Conservation (phyloP, 768 basidiomycete genomes). For the Tremella yokohamensis region DNA sequence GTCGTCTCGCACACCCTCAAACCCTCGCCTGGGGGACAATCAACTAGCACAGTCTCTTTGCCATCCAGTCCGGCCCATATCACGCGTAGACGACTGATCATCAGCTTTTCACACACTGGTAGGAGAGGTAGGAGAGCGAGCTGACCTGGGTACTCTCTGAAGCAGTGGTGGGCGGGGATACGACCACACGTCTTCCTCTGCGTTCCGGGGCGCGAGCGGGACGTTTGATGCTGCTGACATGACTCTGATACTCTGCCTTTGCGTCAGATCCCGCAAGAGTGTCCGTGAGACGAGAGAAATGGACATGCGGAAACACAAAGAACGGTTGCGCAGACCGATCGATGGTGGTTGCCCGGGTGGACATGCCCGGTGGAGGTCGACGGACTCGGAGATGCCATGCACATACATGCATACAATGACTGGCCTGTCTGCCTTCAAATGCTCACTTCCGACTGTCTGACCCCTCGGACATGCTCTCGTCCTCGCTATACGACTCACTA, state of each 20-base stretch:
- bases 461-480: too few relatives aligned
- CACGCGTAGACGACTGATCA: constrained; percentile 34
- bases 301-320: too few relatives aligned
- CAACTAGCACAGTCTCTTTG: constrained; percentile 36
- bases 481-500: constrained; percentile 1
- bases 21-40: constrained; percentile 27
- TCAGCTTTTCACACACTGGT: not conserved
- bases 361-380: too few relatives aligned
- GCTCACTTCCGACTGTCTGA: too few relatives aligned
- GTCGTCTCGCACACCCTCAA: constrained; percentile 47
- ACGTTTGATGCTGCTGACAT: constrained; percentile 5
- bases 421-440: too few relatives aligned
- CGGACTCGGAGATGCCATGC: too few relatives aligned
- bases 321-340: too few relatives aligned
- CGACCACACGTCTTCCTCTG: constrained; percentile 46
- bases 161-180: constrained; percentile 49
- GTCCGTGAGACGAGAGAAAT: too few relatives aligned
- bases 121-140: not conserved
- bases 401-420: too few relatives aligned
- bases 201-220: constrained; percentile 29
- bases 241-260: too few relatives aligned
- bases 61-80: constrained; percentile 30
- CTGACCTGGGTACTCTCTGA: constrained; percentile 33
- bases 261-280: too few relatives aligned
- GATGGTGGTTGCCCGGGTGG: too few relatives aligned